Percentiles rank a stretch among this genome's conserved stretches.
These are phyloP conservation scores for Paxillus ammoniavirescens DNA, from an alignment of 768 basidiomycete species.

Conservation along the genomic window DNA sequence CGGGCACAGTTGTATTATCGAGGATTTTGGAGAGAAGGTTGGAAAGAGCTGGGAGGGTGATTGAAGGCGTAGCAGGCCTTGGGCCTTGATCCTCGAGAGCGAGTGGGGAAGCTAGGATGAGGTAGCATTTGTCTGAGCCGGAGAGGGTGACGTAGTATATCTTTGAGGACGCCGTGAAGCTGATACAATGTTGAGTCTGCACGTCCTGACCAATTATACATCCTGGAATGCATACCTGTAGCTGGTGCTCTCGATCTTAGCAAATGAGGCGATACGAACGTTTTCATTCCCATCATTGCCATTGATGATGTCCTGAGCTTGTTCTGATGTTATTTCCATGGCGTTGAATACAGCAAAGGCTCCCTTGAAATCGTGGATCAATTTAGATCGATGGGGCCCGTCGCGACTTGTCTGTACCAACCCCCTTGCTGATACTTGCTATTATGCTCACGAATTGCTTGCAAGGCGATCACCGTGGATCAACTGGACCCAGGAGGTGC, in stretches of 20 bases:
- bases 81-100: slow-evolving; percentile 8
- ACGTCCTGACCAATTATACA: neutral
- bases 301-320: slow-evolving; percentile 32
- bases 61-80: neutral
- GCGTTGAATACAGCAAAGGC: neutral
- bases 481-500: too few species aligned
- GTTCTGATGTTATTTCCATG: slow-evolving; percentile 23
- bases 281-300: slow-evolving; percentile 16
- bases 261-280: slow-evolving; percentile 14
- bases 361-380: neutral
- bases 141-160: slow-evolving; percentile 28
- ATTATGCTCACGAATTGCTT: too few species aligned
- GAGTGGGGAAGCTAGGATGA: slow-evolving; percentile 23
- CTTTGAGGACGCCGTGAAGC: slow-evolving; percentile 26
- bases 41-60: slow-evolving; percentile 36
- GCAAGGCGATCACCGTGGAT: too few species aligned
- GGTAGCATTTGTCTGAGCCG: slow-evolving; percentile 23
- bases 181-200: slow-evolving; percentile 5
- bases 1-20: slow-evolving; percentile 47
- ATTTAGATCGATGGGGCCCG: neutral
- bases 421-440: too few species aligned
- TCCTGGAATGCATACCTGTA: slow-evolving; percentile 28
- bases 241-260: slow-evolving; percentile 22
- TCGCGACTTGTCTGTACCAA: neutral
- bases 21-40: slow-evolving; percentile 43